Evolutionary conservation across 306 rosid species (phyloP).

Genomic region (Datisca glomerata): DNA sequence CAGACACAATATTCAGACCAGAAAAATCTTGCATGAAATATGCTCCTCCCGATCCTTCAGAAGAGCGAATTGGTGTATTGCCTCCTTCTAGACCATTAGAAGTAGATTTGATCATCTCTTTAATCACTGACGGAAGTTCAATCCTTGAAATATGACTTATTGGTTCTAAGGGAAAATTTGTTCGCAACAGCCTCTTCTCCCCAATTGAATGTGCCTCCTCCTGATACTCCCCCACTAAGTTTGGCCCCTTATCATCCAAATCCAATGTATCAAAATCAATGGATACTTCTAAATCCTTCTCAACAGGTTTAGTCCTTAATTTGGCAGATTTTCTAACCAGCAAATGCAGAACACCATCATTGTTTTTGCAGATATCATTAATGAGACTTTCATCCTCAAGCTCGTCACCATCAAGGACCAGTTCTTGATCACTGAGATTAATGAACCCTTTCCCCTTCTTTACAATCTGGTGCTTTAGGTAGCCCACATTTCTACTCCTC

Average conservation of each 20-base stretch:
- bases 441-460: constrained; percentile 37
- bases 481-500: constrained; percentile 39
- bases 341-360: constrained; percentile 44
- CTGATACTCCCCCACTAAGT: constrained; percentile 12
- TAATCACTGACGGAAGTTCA: constrained; percentile 26
- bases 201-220: constrained; percentile 15
- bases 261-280: constrained; percentile 27
- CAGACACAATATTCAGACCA: constrained; percentile 44
- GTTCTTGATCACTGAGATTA: constrained; percentile 49
- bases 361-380: constrained; percentile 43
- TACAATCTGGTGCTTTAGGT: constrained; percentile 55
- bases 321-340: constrained; percentile 49
- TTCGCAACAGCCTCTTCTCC: constrained; percentile 16
- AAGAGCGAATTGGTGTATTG: constrained; percentile 44
- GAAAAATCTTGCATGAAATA: constrained; percentile 63
- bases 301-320: constrained; percentile 43
- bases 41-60: constrained; percentile 76
- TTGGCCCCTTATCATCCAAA: constrained; percentile 12
- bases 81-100: constrained; percentile 47
- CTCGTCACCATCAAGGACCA: constrained; percentile 49
- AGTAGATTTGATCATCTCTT: constrained; percentile 38
- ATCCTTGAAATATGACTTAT: constrained; percentile 23
- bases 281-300: constrained; percentile 46
- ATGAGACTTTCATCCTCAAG: constrained; percentile 74
- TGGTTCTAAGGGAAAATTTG: constrained; percentile 49